Base-by-base conservation (phyloP, 208 protist genomes). In the Acanthamoeba lenticulata region DNA sequence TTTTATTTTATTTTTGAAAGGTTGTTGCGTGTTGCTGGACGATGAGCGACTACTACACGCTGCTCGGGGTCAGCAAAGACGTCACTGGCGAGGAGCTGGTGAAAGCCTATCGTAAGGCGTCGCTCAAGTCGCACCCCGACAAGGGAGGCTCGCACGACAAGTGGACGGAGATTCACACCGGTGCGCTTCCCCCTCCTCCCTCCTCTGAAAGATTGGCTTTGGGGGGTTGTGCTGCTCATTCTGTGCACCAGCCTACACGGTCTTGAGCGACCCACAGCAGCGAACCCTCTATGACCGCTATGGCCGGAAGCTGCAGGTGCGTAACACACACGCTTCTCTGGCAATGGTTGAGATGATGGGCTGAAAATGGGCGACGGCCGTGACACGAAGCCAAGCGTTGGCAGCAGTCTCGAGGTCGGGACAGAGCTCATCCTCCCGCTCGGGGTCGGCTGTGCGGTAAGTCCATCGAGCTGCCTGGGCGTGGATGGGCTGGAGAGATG, bases 231-330 rank as follows among this genome's bases (percentile, higher is more conserved):
- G 7, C 19, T 19, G 27, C 62, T 19, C 32, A 15, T 4, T 4
- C 2, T 55, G 60, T 67, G 27, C n/a, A 36, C 5, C 69, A 79
- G 69, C 69, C 4, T 79, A 79, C 69, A 79, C 69, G 21, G 69
- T 79, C 24, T 36, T 79, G 32, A 79, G 44, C 17, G 69, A 79
- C 40, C 69, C 69, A 32, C 69, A 79, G 40, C 40, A 29, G 38
- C 69, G 69, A 79, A 79, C 34, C 40, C 69, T 79, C 19, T 79
- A 79, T 13, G 69, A 79, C 4, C 69, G 69, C 32, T 79, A 79
- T 19, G 69, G 69, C 5, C 69, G 38, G 15, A 79, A 5, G 27
- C 69, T 79, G 4, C 69, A 79, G 69, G 69, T 45, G n/a, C 69
- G 32, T 69, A n/a, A n/a, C n/a, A n/a, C n/a, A n/a, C n/a, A n/a